phyloP scores from a whole-genome alignment of 2,329 filamentous ascomycete genomes.

The Epichloe scottii region DNA sequence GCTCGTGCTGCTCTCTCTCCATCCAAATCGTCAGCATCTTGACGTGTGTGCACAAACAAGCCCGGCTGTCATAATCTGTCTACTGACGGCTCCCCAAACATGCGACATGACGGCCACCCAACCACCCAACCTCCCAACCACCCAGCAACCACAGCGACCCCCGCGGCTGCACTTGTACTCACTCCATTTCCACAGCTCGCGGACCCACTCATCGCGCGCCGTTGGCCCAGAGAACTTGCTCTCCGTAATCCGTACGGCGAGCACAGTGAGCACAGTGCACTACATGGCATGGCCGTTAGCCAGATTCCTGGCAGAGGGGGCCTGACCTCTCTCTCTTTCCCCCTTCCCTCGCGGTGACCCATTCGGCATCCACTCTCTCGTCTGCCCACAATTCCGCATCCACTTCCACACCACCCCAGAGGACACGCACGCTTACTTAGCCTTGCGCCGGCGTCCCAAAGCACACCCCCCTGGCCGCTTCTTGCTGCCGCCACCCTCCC shows the following conservation, averaged over 20 bases:
- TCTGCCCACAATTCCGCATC: not conserved
- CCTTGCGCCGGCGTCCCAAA: slow-evolving; percentile 9
- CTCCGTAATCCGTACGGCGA: not conserved
- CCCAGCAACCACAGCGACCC: no score
- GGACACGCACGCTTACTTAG: no score
- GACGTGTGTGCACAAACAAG: not conserved
- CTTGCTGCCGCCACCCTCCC: slow-evolving; percentile 26
- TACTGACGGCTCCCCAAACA: not conserved
- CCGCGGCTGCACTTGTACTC: no score
- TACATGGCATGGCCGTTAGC: not conserved
- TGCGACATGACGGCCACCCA: not conserved
- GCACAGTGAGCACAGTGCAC: not conserved
- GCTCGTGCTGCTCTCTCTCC: not conserved
- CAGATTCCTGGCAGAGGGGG: not conserved
- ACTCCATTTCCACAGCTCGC: not conserved
- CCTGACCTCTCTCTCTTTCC: not conserved
- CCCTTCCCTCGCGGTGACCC: not conserved
- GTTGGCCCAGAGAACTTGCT: not conserved
- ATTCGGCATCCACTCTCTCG: not conserved
- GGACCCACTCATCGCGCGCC: not conserved
- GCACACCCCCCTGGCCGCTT: slow-evolving; percentile 13
- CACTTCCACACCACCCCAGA: not conserved
- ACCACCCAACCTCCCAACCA: no score
- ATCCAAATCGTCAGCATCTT: not conserved
- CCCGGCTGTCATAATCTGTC: not conserved